Evolutionary conservation across 179 eudicot species (phyloP), one percentile per base, ranked within the genome.

Genomic region (Heliamphora pulchella): DNA sequence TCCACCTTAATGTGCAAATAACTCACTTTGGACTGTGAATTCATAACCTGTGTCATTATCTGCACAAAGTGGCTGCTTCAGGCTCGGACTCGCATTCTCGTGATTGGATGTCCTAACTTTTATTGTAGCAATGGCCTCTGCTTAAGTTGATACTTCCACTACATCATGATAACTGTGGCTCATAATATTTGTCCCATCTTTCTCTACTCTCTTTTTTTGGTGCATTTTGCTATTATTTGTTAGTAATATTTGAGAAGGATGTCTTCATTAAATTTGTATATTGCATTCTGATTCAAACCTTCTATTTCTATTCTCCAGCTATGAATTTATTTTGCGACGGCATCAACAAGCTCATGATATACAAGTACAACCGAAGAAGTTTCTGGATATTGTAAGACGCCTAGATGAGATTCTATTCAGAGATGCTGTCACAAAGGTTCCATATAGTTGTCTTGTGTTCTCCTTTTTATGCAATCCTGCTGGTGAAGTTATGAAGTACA

Each of bases 401-500:
- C 80, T 94, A 81, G 99, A 94, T 74, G 97, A 92, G 78, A 88
- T 86, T 63, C 80, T 94, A 70, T 92, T 85, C 80, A 91, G 72
- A 84, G 66, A 65, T 83, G 93, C 98, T 81, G 1, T 80, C 10
- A 48, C 93, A 69, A 89, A 80, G 99, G 99, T 96, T 84, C 80
- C 18, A 50, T 63, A 58, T 51, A 14, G 55, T 74, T 54, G 15
- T 46, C 48, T 20, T 80, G 22, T 48, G 17, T 57, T 74, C 1
- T 59, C 17, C 14, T 48, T 47, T 78, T 62, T 47, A 46, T 76
- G 73, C 18, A 31, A 22, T 22, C 6, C 2, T 77, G 10, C 15
- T 66, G 43, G 2, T 65, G 39, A 65, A 51, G n/a, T 46, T 20
- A 2, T 65, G 39, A 65, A 51, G n/a, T 46, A 48, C 54, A 43